Conservation (phyloP, 768 basidiomycete species). For the Hemileccinum rubropunctum region DNA sequence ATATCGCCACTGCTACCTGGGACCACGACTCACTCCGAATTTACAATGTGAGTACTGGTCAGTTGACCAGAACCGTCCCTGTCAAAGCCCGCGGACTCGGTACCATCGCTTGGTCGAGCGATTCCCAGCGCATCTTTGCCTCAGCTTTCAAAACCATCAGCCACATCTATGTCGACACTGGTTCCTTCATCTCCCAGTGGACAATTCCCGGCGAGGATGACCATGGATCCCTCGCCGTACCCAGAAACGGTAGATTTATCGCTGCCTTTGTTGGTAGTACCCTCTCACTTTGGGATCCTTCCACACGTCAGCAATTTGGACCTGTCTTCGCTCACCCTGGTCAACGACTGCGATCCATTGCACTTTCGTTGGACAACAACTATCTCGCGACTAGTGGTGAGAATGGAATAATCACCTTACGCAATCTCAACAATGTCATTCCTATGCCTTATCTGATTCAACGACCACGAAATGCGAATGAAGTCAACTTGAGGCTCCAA, state of each 20-base stretch:
- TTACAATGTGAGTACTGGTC: neutral
- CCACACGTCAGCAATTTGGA: neutral
- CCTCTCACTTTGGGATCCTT: slow-evolving; percentile 8
- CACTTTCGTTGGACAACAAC: slow-evolving; percentile 1
- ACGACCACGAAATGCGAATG: neutral
- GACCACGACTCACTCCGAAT: neutral
- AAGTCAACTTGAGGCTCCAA: neutral
- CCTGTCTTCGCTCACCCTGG: neutral
- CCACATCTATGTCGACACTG: neutral
- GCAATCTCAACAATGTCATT: neutral
- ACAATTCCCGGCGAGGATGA: neutral
- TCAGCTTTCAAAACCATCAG: neutral
- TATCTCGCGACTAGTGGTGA: neutral
- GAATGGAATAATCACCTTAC: neutral
- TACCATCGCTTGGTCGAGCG: neutral
- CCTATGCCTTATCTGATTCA: neutral
- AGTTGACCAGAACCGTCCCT: neutral
- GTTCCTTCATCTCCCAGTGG: neutral
- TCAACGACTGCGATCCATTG: neutral
- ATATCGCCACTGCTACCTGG: neutral
- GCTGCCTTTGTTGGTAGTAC: neutral
- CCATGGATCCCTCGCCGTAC: neutral
- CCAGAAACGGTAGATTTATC: neutral
- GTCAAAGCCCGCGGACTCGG: neutral
- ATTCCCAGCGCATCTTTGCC: neutral